Base-by-base conservation (phyloP, 1,139 yeast genomes). In the Suhomyces chickasaworum region DNA sequence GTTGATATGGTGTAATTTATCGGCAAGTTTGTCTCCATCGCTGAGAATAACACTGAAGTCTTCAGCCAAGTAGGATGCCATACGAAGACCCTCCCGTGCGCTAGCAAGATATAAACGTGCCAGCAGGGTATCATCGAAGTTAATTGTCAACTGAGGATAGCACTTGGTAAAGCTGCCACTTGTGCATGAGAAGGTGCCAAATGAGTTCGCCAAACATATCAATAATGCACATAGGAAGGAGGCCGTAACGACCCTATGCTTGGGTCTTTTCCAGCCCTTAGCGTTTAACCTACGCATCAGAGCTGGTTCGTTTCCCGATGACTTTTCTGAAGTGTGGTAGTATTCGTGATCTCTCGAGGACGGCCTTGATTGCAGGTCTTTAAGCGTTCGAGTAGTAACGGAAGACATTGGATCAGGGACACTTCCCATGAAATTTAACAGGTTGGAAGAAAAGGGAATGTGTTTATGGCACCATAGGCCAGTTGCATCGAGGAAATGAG, bases 21-120 rank as follows among this genome's bases (percentile, higher is more conserved):
- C 53, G n/a, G 49, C 47, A 22, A 33, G 51, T 41, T 27, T 59
- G 29, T 60, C 61, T 18, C 58, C 58, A 45, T 57, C 58, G 48
- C 48, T 50, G 61, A 61, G 39, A 66, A 32, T 32, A 13, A 64
- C 58, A 41, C 70, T 70, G 41, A 81, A 71, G 55, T 83, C 87
- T 37, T 75, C 71, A 0, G 86, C 84, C 47, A 83, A 63, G 53
- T 77, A 81, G 0, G 86, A 76, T 10, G 81, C 59, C 52, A 81
- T 68, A 51, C 72, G 73, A 41, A 82, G 62, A 15, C 80, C 78
- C 49, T 80, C 83, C 46, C 75, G 68, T 9, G 79, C 68, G 3
- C 75, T 68, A 4, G 63, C 57, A 16, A 50, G 47, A n/a, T 47
- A 66, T 16, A 65, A 59, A 40, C 61, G 57, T 4, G 77, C 71